Base-by-base conservation (phyloP, 2,329 filamentous ascomycete species). In the Domatiomyces catenatus region DNA sequence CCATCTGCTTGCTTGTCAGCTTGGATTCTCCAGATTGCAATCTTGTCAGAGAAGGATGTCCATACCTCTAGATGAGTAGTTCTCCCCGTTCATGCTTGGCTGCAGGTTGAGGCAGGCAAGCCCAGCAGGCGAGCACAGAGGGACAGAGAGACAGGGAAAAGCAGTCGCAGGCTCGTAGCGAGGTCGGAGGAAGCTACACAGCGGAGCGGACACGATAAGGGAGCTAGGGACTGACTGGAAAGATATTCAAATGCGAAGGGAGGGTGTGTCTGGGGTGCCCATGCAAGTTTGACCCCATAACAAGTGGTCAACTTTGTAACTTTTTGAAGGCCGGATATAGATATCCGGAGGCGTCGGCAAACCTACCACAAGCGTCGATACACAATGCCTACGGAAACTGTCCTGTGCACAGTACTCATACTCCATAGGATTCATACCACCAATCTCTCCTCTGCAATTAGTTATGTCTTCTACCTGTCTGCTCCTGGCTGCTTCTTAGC, bases 21-120 rank as follows among this genome's bases (percentile, higher is more conserved):
- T 39, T 39, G 10, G 5, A 39, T 39, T 10, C 10, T 39, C 32
- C 49, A 58, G 55, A 59, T 55, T 61, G 64, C 59, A 63, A 59
- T 52, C 56, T 60, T 50, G 51, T 49, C 56, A 57, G 52, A 49
- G 32, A 47, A 49, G 19, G 51, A 53, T 47, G 49, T 47, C 54
- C 72, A 67, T 73, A 86, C 85, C 84, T 79, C 85, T 79, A 61
- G 83, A 80, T 64, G 80, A 80, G 69, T 89, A 90, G 67, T 75
- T 83, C 67, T 90, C 85, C 65, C 84, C 85, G 83, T 90, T 90
- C 86, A 92, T 92, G 53, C 54, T 79, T 62, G 42, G 39, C 46
- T 39, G 22, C 22, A 42, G 47, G n/a, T 26, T 18, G 22, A 44
- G 47, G 24, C 12, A 26, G 8, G 6, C 43, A 26, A 10, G 43